Conservation (phyloP, 1,139 yeast genomes). For the Pichia sp. region DNA sequence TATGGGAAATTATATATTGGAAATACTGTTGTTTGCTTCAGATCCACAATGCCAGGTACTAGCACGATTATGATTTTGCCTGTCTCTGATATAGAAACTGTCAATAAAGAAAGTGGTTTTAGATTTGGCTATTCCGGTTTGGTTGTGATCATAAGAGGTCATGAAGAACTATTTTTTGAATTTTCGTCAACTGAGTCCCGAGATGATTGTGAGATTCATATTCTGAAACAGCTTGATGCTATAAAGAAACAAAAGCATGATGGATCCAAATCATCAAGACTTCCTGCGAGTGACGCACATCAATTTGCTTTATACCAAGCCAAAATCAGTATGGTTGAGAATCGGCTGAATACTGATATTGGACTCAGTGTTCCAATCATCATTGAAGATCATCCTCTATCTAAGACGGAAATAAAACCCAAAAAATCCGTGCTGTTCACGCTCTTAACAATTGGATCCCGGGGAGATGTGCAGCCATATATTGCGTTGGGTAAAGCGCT, state of each 20-base stretch:
- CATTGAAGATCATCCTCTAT: conserved; percentile 51
- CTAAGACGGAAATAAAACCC: conserved; percentile 45
- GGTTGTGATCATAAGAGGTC: conserved; percentile 59
- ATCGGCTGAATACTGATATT: conserved; percentile 44
- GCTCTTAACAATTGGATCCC: conserved; percentile 79
- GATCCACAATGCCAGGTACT: conserved; percentile 74
- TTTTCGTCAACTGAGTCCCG: conserved; percentile 59
- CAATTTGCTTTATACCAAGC: conserved; percentile 32
- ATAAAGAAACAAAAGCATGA: conserved; percentile 13
- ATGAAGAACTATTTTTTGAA: conserved; percentile 69
- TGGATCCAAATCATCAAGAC: conserved; percentile 5
- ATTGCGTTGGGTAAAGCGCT: conserved; percentile 82
- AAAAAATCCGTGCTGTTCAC: conserved; percentile 51
- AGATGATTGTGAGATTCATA: conserved; percentile 61
- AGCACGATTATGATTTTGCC: conserved; percentile 83
- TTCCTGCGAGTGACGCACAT: conserved; percentile 17
- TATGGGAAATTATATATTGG: conserved; percentile 82
- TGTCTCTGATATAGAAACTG: conserved; percentile 57
- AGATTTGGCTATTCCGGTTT: conserved; percentile 60
- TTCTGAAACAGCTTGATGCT: conserved; percentile 42
- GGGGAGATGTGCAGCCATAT: conserved; percentile 97
- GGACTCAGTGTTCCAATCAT: conserved; percentile 63
- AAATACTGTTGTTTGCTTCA: conserved; percentile 57
- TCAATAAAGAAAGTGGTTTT: conserved; percentile 57
- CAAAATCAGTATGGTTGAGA: conserved; percentile 54